Evolutionary conservation across 495 filamentous ascomycete species (phyloP), one percentile per base, ranked within the genome.

Genomic region (Amphirosellinia nigrospora): DNA sequence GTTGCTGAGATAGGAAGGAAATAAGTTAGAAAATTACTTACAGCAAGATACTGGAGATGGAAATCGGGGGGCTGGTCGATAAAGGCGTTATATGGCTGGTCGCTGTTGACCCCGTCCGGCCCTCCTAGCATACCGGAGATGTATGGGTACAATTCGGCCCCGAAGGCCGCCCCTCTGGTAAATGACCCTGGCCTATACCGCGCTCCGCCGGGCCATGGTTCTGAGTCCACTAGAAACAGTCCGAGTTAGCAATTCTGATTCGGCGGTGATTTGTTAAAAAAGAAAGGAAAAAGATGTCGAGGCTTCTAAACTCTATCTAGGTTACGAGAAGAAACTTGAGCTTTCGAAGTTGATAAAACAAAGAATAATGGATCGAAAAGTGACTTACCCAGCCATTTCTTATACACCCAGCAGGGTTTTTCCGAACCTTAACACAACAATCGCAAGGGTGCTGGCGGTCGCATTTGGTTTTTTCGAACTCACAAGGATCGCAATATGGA

Each of bases 401-500:
- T n/a, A n/a, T n/a, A n/a, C 70, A 73, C 5, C 0, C 13, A 15
- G 16, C 4, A 3, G 67, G 34, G 1, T 64, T 58, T 6, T 32
- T 21, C 1, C 53, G 23, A 3, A 15, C 23, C 0, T 11, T 4
- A 13, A 71, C 32, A 62, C 72, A 77, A 9, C n/a, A 16, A 30
- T 73, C 59, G 26, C 75, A 77, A 3, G 75, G 73, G 15, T 69
- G 16, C 23, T 72, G 74, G 0, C 75, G 38, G n/a, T 70, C 68
- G 10, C 68, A 70, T 4, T 11, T 16, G 16, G 48, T 64, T 23
- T 8, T 5, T 8, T 53, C 6, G 4, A 4, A 16, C 19, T n/a
- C 21, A 46, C 43, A 46, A 46, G 48, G 21, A 4, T 4, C n/a
- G 39, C 43, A 16, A 1, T 0, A 10, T n/a, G n/a, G n/a, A n/a